Evolutionary conservation across 192 early-diverging fungal species (phyloP), one percentile per base, ranked within the genome.

Genomic region (Linnemannia hyalina): DNA sequence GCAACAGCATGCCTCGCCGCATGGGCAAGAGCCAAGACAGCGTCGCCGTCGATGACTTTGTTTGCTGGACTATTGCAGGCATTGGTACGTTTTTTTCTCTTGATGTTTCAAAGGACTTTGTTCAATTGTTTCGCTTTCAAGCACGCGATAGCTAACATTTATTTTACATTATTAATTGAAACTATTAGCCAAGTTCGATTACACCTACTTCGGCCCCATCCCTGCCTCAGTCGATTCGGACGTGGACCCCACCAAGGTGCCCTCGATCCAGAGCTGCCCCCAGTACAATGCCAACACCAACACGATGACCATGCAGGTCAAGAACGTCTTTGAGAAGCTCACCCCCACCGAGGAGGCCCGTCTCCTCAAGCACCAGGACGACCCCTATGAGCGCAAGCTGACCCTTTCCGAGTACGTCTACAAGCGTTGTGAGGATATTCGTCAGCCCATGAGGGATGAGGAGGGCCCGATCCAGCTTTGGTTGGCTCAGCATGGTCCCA

Each of bases 21-120:
- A 55, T 76, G 35, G 41, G 44, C 73, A 76, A 73, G 68, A 74
- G 18, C 47, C 86, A 80, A 44, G 82, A 83, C 68, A 60, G 79
- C 46, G 75, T 86, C 44, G 68, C 84, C 3, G 84, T 86, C 23
- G 95, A 95, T 82, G 95, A 96, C 78, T 94, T 93, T 83, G 90
- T 96, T 46, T 96, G 95, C 90, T 96, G 95, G 95, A 96, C 95
- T 6, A 95, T 96, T 77, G 95, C 95, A 60, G 94, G 94, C 46
- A 95, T 96, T 85, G 90, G 93, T 72, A 92, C 80, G 70, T 93
- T 92, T 60, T 32, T 71, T 69, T 68, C 68, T 22, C 18, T 52
- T 52, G 0, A 2, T 52, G 5, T 18, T 52, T 22, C 5, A 3
- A 52, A 22, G 20, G 18, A 6, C 6, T 4, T 42, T 38, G n/a